These are phyloP conservation scores for Otatea glauca DNA, from an alignment of 176 grass and related monocot species.

Conservation along the genomic window DNA sequence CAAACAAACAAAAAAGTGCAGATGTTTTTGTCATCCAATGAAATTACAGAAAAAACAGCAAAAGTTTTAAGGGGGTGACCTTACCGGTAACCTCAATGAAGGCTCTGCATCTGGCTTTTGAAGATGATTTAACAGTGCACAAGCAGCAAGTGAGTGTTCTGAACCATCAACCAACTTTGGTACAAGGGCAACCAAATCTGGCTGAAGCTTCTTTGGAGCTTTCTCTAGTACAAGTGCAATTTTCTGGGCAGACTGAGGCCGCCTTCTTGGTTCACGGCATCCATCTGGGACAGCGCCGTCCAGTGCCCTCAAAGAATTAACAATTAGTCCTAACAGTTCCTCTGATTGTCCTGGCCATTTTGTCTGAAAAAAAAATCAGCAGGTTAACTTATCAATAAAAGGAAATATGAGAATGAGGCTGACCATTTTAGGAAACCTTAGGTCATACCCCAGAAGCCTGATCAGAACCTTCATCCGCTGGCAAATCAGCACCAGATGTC, in stretches of 20 bases:
- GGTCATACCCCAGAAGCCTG: conserved; percentile 55
- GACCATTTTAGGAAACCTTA: conserved; percentile 31
- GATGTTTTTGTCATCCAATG: not conserved
- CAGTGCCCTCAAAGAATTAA: conserved; percentile 78
- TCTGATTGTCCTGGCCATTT: conserved; percentile 91
- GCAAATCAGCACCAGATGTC: conserved; percentile 54
- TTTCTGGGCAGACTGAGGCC: conserved; percentile 68
- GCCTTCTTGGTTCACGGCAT: conserved; percentile 71
- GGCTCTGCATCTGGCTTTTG: conserved; percentile 64
- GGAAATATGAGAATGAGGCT: conserved; percentile 22
- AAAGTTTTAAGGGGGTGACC: conserved; percentile 19
- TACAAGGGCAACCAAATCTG: conserved; percentile 78
- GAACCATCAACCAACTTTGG: conserved; percentile 85
- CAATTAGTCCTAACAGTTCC: conserved; percentile 85
- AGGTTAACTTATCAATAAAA: conserved; percentile 44
- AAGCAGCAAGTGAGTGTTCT: conserved; percentile 80
- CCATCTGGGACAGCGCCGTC: conserved; percentile 78
- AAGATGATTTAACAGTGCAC: conserved; percentile 70
- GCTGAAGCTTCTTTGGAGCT: conserved; percentile 80
- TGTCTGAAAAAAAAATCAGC: conserved; percentile 54
- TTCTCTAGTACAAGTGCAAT: conserved; percentile 84
- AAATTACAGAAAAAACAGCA: not conserved
- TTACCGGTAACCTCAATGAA: conserved; percentile 74
- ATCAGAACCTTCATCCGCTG: conserved; percentile 53
- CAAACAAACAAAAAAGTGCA: not conserved